phyloP scores from a whole-genome alignment of 73 alveolate species.

The Tetrahymena elliotti region DNA sequence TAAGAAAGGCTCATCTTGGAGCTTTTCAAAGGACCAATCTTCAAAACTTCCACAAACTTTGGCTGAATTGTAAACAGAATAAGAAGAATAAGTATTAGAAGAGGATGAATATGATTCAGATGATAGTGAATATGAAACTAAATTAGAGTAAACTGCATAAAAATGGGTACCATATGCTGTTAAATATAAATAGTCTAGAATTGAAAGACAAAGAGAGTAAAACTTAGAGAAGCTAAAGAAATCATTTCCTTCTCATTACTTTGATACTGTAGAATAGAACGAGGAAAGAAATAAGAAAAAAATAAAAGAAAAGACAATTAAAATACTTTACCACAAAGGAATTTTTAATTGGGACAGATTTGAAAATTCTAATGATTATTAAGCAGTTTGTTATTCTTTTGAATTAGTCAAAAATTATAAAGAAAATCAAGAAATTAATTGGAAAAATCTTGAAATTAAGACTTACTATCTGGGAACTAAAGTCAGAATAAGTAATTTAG shows the following conservation, averaged over 20 bases:
- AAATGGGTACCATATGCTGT: background rate
- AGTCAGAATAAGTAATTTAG: conserved; percentile 16
- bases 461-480: background rate
- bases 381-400: conserved; percentile 9
- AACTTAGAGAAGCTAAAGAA: background rate
- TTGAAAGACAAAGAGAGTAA: background rate
- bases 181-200: background rate
- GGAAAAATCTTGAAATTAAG: conserved; percentile 3
- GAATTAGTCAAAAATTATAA: background rate
- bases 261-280: background rate
- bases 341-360: background rate
- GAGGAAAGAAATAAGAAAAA: background rate
- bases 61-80: background rate
- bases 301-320: background rate
- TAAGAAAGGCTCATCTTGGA: background rate
- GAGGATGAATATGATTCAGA: background rate
- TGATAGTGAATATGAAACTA: background rate
- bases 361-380: background rate
- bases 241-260: background rate
- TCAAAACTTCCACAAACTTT: background rate
- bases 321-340: background rate
- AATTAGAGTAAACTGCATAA: background rate
- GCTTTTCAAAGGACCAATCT: background rate
- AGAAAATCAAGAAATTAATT: background rate
- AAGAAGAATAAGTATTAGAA: background rate